Evolutionary conservation across 176 grass and related monocot genomes (phyloP).

Genomic region (Carex pumila): DNA sequence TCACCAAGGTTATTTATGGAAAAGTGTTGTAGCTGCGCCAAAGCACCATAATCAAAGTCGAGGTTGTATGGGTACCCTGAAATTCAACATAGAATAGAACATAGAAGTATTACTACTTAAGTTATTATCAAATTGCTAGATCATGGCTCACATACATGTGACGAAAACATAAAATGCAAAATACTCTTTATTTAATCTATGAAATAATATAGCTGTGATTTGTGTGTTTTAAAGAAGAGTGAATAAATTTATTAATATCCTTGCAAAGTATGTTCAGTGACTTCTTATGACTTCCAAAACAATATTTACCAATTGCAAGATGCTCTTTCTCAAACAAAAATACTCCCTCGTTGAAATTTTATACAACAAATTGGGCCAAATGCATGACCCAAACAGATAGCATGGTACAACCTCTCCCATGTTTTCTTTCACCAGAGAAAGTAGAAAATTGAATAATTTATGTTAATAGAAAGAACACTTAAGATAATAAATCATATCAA

Average conservation of each 20-base stretch:
- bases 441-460: not conserved
- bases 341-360: not conserved
- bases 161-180: too few species aligned
- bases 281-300: not conserved
- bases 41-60: conserved; percentile 76
- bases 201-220: not conserved
- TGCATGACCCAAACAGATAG: not conserved
- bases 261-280: not conserved
- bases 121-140: not conserved
- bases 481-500: not conserved
- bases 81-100: not conserved
- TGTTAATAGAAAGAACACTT: not conserved
- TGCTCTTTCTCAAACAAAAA: not conserved
- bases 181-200: not conserved
- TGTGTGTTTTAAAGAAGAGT: not conserved
- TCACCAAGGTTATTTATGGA: conserved; percentile 86
- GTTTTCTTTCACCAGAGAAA: not conserved
- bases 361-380: not conserved
- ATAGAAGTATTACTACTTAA: not conserved
- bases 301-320: not conserved
- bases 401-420: not conserved
- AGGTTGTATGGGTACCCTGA: conserved; percentile 85
- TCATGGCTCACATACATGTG: not conserved
- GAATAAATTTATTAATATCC: not conserved
- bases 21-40: conserved; percentile 61